Base-by-base conservation (phyloP, 2,329 filamentous ascomycete species). In the Claviceps sp. region DNA sequence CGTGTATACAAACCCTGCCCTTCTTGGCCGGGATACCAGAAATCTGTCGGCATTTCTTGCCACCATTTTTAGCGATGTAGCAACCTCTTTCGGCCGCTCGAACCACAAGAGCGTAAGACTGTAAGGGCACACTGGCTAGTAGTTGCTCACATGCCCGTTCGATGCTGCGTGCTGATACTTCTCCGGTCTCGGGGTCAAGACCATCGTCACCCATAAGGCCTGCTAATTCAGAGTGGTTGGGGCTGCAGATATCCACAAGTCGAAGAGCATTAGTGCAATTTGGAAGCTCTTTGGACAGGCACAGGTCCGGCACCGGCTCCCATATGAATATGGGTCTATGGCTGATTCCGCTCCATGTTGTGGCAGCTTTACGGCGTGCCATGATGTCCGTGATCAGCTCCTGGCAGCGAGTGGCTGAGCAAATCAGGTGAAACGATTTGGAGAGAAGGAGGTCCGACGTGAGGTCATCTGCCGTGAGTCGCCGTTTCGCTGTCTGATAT, bases 241-340 rank as follows among this genome's bases (percentile, higher is more conserved):
- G 93, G 57, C 77, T 81, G 65, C 79, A 81, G 52, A 84, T 69
- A 58, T 84, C 80, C 52, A 84, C 71, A 16, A 81, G 66, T 0
- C 78, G 77, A 13, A 84, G 70, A 11, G 76, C 76, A 57, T 83
- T 82, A 48, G 79, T 83, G 63, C 76, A 80, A 61, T 82, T 81
- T 11, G 83, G 71, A 30, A 84, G 69, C 63, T 84, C 76, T 43
- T 82, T 79, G 0, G 88, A 82, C 0, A 78, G 84, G 65, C 90
- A 96, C 1, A 88, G 76, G 66, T 96, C 88, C 1, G 93, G 93
- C 1, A 96, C 86, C 1, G 93, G 93, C 65, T 98, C 93, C 91
- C 91, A 98, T 50, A 97, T 80, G 64, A 96, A 88, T 6, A 89
- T 68, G 1, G 90, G 86, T 47, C 78, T 77, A 1, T 71, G 61